phyloP scores from a whole-genome alignment of 352 stramenopile species.

The Phytopythium litorale region DNA sequence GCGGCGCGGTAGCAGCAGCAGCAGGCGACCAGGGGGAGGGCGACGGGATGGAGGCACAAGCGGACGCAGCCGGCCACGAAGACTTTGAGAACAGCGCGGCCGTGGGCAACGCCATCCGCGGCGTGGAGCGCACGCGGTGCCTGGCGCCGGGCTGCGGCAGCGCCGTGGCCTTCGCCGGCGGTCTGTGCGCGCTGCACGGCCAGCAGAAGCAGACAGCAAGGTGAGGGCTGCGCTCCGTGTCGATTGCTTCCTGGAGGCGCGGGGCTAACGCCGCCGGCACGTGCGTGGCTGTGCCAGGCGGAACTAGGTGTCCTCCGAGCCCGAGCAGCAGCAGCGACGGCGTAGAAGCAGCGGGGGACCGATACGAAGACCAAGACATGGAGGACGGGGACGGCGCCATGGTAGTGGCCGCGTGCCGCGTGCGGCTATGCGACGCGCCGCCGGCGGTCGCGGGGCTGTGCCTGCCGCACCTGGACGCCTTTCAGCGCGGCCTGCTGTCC shows the following conservation, averaged over 20 bases:
- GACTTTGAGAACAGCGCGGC: constrained; percentile 10
- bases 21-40: background rate
- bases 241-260: no score
- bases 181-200: constrained; percentile 47
- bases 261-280: background rate
- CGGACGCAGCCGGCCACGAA: background rate
- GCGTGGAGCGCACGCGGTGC: constrained; percentile 27
- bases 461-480: constrained; percentile 38
- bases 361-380: background rate
- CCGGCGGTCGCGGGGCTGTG: constrained; percentile 37
- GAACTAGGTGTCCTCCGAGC: constrained; percentile 3
- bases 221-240: background rate
- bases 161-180: constrained; percentile 34
- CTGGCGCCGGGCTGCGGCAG: constrained; percentile 32
- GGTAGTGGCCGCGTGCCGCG: constrained; percentile 31
- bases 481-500: constrained; percentile 44
- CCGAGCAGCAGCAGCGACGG: background rate
- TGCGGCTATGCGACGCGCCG: constrained; percentile 26
- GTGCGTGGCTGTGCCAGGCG: constrained; percentile 1
- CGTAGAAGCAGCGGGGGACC: constrained; percentile 2
- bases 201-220: constrained; percentile 22
- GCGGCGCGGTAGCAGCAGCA: background rate
- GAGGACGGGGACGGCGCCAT: constrained; percentile 13
- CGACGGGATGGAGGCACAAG: background rate
- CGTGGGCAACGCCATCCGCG: constrained; percentile 19